These are phyloP conservation scores for Gossypium aridum DNA, from an alignment of 441 rosid species.

Conservation along the genomic window DNA sequence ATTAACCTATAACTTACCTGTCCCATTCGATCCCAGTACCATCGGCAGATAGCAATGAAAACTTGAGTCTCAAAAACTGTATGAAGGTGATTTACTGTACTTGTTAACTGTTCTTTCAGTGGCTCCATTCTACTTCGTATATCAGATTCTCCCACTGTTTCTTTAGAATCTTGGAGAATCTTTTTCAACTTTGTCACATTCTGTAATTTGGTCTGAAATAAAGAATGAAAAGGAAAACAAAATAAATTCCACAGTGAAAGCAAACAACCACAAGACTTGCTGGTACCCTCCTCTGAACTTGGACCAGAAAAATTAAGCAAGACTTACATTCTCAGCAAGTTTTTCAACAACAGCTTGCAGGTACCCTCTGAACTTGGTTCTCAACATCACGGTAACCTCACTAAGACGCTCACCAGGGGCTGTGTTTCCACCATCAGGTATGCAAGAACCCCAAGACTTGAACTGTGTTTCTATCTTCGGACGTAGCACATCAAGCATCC, in stretches of 20 bases:
- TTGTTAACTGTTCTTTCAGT: conserved; percentile 74
- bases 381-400: conserved; percentile 91
- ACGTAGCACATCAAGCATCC: conserved; percentile 63
- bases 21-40: conserved; percentile 97
- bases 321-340: conserved; percentile 88
- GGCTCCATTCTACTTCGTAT: conserved; percentile 73
- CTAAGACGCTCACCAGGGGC: conserved; percentile 90
- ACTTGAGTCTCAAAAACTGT: conserved; percentile 66
- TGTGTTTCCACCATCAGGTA: conserved; percentile 72
- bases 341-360: conserved; percentile 91
- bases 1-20: conserved; percentile 39
- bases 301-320: conserved; percentile 4
- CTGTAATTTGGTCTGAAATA: conserved; percentile 64
- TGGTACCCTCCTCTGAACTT: neutral
- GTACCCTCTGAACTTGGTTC: conserved; percentile 84
- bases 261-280: neutral
- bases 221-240: neutral
- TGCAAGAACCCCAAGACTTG: conserved; percentile 73
- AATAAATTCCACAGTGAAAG: neutral
- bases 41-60: conserved; percentile 79
- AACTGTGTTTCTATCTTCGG: conserved; percentile 60
- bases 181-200: conserved; percentile 77
- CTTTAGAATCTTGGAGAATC: conserved; percentile 91
- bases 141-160: conserved; percentile 77
- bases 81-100: conserved; percentile 73